Evolutionary conservation across 441 rosid genomes (phyloP), one percentile per base, ranked within the genome.

Genomic region (Raphanus hybrid): DNA sequence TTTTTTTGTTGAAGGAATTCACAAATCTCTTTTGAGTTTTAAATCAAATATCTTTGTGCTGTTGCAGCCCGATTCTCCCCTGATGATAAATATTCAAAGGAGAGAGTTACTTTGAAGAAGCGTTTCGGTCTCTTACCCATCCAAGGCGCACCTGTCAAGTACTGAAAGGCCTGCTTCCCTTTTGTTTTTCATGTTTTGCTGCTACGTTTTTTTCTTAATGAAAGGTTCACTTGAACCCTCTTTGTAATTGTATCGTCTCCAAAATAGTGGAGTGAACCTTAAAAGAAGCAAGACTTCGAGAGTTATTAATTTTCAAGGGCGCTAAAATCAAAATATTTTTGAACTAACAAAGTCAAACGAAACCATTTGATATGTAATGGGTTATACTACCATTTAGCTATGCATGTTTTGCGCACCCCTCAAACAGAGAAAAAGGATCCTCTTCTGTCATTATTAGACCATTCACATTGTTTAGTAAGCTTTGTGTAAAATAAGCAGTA

Each of bases 1-100:
- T 29, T 12, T 1, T 69, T 3, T 43, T 69, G 26, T 39, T 6
- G 37, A 52, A 18, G 5, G 12, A 55, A 6, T 23, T 23, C 3
- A 3, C 35, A 64, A 1, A 43, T 1, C 4, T 12, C 23, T n/a
- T 45, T 1, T 45, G 27, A 48, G 58, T 15, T 66, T 8, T 1
- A 41, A 50, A 57, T 9, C 45, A 45, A 37, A 23, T 23, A 3
- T 29, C 1, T 14, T 37, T 75, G 26, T 50, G 59, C 0, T 52
- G 54, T 45, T 69, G 90, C 89, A 93, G 99, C 99, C 50, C 92
- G 99, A n/a, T 95, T 95, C 83, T 95, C 98, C 6, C 99, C 99
- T 0, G 99, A 95, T 58, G 99, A 93, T 88, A 93, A 95, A 78
- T 95, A 83, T 75, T 88, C 98, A 0, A 89, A 92, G 86, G 90